phyloP scores from a whole-genome alignment of 805 yeast species.

The Dipodascus albidus region DNA sequence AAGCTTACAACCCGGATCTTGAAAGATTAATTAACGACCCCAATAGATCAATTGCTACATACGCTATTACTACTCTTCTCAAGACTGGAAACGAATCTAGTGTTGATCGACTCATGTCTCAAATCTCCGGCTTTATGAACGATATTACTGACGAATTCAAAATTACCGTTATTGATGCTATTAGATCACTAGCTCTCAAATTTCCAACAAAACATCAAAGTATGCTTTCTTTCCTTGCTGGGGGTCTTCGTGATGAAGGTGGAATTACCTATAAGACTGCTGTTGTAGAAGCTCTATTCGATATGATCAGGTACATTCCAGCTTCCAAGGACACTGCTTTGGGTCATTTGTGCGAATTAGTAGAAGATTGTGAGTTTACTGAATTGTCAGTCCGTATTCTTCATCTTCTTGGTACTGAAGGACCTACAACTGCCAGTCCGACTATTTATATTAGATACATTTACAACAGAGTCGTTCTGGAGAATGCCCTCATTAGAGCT shows the following conservation, averaged over 20 bases:
- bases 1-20: conserved; percentile 68
- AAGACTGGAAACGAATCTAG: conserved; percentile 88
- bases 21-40: conserved; percentile 80
- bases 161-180: conserved; percentile 88
- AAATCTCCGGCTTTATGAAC: conserved; percentile 78
- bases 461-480: conserved; percentile 92
- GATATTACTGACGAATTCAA: conserved; percentile 95
- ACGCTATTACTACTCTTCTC: conserved; percentile 90
- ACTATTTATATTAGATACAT: conserved; percentile 90
- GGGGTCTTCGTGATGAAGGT: conserved; percentile 83
- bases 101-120: conserved; percentile 80
- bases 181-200: conserved; percentile 80
- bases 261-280: conserved; percentile 74
- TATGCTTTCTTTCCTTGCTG: conserved; percentile 72
- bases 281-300: conserved; percentile 87
- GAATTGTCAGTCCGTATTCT: conserved; percentile 88
- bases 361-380: conserved; percentile 95
- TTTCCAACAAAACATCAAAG: conserved; percentile 85
- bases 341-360: conserved; percentile 87
- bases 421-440: conserved; percentile 78
- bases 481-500: conserved; percentile 89
- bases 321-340: conserved; percentile 72
- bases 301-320: conserved; percentile 78
- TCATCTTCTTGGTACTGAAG: conserved; percentile 88
- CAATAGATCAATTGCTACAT: conserved; percentile 87